Evolutionary conservation across 1,139 yeast species (phyloP), one percentile per base, ranked within the genome.

Genomic region (Sugiyamaella sp.): DNA sequence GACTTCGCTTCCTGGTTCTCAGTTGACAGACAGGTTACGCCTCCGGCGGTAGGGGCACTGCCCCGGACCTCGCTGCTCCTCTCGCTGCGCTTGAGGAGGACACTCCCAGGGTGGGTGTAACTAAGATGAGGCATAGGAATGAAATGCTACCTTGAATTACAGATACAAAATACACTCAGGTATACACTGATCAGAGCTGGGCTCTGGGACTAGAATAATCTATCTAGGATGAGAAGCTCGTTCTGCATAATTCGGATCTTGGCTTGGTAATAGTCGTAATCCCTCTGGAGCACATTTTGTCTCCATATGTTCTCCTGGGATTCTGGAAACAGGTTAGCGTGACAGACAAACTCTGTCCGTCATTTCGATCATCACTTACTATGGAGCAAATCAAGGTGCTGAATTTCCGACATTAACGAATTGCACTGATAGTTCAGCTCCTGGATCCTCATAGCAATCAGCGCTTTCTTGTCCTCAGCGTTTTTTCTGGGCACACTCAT

Each of bases 351-450:
- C n/a, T 25, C 10, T 10, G 29, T 25, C 29, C 29, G 29, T n/a
- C n/a, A n/a, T 38, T 4, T 38, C n/a, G 4, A 17, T 21, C n/a
- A n/a, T n/a, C n/a, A 44, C 48, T 44, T 12, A 44, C 48, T 41
- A 33, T 33, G 22, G 3, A 9, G 9, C 10, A 27, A 41, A 14
- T 27, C 37, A 32, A 44, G 22, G 24, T 44, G 41, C 2, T 14
- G 32, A 44, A 44, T 40, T n/a, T 44, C 48, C 17, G 20, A 21
- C 8, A 32, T 44, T 6, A 44, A 33, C 4, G 32, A 40, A 20
- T 21, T 22, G 17, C 29, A 32, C 6, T 33, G 29, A 19, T 41
- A 14, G 20, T 35, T 17, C 39, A 33, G n/a, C n/a, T 41, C 48
- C 3, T 24, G n/a, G 2, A 44, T 32, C 33, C 10, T 35, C 20